Conservation (phyloP, 2,329 filamentous ascomycete species). For the Coleophoma crateriformis region DNA sequence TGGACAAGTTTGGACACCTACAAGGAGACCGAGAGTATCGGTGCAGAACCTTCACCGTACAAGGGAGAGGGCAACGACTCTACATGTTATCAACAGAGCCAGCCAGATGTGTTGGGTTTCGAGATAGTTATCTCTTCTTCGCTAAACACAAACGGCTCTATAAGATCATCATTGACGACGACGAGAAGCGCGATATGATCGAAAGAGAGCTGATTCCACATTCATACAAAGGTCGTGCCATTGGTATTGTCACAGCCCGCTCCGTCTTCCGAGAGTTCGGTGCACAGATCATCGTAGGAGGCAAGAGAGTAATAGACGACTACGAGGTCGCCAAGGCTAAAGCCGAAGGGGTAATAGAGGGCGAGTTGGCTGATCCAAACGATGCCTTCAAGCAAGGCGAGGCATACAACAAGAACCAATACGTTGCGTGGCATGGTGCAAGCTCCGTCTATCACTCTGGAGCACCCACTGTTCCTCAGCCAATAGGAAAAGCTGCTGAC, state of each 20-base stretch:
- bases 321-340: constrained; percentile 75
- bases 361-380: constrained; percentile 85
- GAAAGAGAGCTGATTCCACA: constrained; percentile 93
- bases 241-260: constrained; percentile 91
- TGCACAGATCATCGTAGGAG: constrained; percentile 87
- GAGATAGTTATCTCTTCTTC: constrained; percentile 98
- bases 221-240: constrained; percentile 96
- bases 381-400: constrained; percentile 75
- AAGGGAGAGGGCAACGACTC: constrained; percentile 73
- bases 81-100: constrained; percentile 99
- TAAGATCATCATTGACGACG: constrained; percentile 97
- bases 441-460: constrained; percentile 92
- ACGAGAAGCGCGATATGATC: constrained; percentile 96
- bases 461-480: constrained; percentile 68
- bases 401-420: constrained; percentile 98
- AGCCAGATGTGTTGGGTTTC: constrained; percentile 91
- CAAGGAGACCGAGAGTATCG: constrained; percentile 85
- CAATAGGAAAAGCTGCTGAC: constrained; percentile 67
- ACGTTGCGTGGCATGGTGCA: constrained; percentile 96
- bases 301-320: constrained; percentile 80
- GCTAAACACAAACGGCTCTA: constrained; percentile 94
- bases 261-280: constrained; percentile 98
- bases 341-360: constrained; percentile 75
- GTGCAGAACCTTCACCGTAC: constrained; percentile 89
- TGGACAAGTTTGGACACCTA: constrained; percentile 82